A percentile compares a stretch with the other conserved stretches of the same genome.
Evolutionary conservation across 2,329 filamentous ascomycete species (phyloP).

Genomic region (Lasiodiplodia sp.): DNA sequence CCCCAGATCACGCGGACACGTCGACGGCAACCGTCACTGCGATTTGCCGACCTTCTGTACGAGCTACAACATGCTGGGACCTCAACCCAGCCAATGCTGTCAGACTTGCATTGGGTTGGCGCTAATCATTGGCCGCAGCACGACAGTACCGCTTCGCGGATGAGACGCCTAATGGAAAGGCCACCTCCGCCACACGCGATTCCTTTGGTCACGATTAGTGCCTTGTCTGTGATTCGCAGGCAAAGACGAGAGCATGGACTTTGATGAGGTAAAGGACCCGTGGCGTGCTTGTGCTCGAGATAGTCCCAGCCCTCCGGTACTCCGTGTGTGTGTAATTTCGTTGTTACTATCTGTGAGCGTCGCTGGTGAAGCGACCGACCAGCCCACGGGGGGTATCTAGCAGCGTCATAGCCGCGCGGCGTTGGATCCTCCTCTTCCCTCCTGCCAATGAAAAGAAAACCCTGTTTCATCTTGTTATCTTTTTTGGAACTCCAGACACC

Average conservation of each 20-base stretch:
- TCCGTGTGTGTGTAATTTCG: conserved; percentile 6
- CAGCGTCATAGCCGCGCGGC: conserved; percentile 21
- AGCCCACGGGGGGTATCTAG: conserved; percentile 24
- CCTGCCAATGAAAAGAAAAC: conserved; percentile 10
- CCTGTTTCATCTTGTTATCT: conserved; percentile 11
- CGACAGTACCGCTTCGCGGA: neutral
- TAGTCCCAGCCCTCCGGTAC: neutral
- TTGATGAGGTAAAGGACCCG: neutral
- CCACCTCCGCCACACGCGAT: conserved; percentile 3
- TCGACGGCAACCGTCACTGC: neutral
- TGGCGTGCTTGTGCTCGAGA: neutral
- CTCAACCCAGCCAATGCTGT: neutral
- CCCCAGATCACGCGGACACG: neutral
- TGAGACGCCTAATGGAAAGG: conserved; percentile 10
- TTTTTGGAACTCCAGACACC: conserved; percentile 26
- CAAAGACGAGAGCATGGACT: neutral
- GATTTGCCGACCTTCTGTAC: neutral
- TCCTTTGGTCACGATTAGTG: conserved; percentile 14
- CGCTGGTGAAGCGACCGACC: conserved; percentile 21
- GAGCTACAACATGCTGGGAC: neutral
- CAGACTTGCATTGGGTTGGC: neutral
- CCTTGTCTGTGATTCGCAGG: conserved; percentile 11
- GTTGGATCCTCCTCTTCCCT: conserved; percentile 5
- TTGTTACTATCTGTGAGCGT: conserved; percentile 15
- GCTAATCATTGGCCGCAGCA: neutral